Percentiles rank a stretch among this genome's conserved stretches.
These are phyloP conservation scores for Podospora pseudocomata DNA, from an alignment of 495 filamentous ascomycete genomes.

Conservation along the genomic window DNA sequence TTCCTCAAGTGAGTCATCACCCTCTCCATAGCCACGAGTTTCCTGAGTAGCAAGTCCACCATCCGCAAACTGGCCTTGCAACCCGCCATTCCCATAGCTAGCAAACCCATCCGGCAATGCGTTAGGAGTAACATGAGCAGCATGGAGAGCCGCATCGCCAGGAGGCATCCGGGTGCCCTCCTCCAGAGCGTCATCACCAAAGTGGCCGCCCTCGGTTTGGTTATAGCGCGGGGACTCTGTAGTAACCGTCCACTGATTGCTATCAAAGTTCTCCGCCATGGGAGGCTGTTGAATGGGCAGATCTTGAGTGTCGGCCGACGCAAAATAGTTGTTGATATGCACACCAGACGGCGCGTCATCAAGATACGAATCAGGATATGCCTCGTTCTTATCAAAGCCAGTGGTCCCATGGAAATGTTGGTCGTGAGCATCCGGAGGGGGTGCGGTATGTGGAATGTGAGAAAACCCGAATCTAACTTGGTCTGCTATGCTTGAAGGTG, in stretches of 20 bases:
- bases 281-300: conserved; percentile 13
- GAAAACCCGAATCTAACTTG: conserved; percentile 37
- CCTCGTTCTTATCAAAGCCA: neutral
- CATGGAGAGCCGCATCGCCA: conserved; percentile 16
- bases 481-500: conserved; percentile 24
- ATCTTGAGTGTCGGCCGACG: conserved; percentile 11
- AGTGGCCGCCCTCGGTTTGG: conserved; percentile 27
- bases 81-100: conserved; percentile 22
- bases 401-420: neutral
- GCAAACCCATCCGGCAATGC: conserved; percentile 26
- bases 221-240: conserved; percentile 26
- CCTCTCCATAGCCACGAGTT: neutral
- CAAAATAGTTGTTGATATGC: conserved; percentile 19
- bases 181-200: conserved; percentile 22
- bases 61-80: neutral
- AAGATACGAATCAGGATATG: neutral
- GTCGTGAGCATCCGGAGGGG: neutral
- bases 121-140: conserved; percentile 8
- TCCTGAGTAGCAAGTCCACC: neutral
- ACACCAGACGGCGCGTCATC: neutral
- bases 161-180: conserved; percentile 14
- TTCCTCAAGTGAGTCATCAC: conserved; percentile 8
- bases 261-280: conserved; percentile 18
- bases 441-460: conserved; percentile 25
- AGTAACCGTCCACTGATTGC: conserved; percentile 26